phyloP scores from a whole-genome alignment of 306 rosid species.

The Trifolium repens region DNA sequence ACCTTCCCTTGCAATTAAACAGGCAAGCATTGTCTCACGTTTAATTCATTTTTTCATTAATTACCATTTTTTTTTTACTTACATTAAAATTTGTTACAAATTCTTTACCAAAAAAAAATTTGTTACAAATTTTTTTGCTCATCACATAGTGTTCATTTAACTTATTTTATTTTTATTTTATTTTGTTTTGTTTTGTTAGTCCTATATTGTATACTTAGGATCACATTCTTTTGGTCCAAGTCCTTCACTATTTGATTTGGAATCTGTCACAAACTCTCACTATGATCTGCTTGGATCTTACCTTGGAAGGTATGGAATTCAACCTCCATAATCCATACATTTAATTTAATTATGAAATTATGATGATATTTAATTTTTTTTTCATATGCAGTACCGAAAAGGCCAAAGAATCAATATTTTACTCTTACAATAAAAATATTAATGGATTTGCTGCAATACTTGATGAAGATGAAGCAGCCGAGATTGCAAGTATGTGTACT shows the following conservation, averaged over 20 bases:
- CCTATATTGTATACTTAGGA: slow-evolving; percentile 81
- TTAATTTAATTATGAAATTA: neutral
- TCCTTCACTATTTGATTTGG: slow-evolving; percentile 30
- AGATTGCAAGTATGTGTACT: slow-evolving; percentile 53
- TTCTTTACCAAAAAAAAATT: neutral
- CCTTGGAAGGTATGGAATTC: slow-evolving; percentile 59
- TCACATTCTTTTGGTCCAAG: slow-evolving; percentile 45
- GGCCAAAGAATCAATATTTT: slow-evolving; percentile 62
- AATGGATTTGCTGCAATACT: slow-evolving; percentile 89
- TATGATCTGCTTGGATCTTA: slow-evolving; percentile 57
- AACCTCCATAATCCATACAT: neutral
- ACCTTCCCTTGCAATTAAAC: slow-evolving; percentile 46
- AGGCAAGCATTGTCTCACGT: slow-evolving; percentile 41
- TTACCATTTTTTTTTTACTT: too few relatives aligned
- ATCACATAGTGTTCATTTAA: neutral
- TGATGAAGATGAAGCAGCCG: slow-evolving; percentile 56
- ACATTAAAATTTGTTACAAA: too few relatives aligned
- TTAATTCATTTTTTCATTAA: neutral
- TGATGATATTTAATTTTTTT: neutral
- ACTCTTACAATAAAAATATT: slow-evolving; percentile 63
- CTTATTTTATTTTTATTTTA: neutral
- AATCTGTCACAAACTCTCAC: slow-evolving; percentile 49
- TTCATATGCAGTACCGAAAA: slow-evolving; percentile 46
- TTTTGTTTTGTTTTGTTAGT: slow-evolving; percentile 44
- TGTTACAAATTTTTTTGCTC: neutral